A percentile compares a stretch with the other conserved stretches of the same genome.
Conservation (phyloP, 2,329 filamentous ascomycete genomes). For the Colletotrichum orchidophilum region DNA sequence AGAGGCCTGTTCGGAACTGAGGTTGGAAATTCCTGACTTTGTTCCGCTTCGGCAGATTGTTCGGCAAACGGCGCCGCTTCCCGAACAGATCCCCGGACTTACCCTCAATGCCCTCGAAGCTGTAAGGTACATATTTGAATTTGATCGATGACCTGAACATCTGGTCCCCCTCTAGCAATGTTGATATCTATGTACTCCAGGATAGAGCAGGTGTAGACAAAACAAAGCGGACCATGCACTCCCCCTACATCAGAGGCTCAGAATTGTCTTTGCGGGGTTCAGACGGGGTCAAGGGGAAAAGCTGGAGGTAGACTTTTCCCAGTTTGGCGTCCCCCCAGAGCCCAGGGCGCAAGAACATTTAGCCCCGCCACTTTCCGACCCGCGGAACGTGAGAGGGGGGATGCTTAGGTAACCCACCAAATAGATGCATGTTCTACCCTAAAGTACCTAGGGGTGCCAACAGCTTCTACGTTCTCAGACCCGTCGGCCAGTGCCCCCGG, state of each 20-base stretch:
- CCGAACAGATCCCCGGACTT: constrained; percentile 1
- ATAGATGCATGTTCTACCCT: not conserved
- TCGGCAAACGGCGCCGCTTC: constrained; percentile 29
- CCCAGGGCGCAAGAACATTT: constrained; percentile 31
- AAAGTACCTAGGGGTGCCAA: not conserved
- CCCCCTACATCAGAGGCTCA: not conserved
- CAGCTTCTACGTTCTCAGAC: not conserved
- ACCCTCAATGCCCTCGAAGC: not conserved
- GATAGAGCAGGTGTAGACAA: not conserved
- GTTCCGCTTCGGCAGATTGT: constrained; percentile 16
- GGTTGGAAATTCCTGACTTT: not conserved
- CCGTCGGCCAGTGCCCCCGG: not conserved
- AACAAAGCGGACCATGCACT: not conserved
- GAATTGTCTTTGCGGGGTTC: constrained; percentile 24
- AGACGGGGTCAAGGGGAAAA: constrained; percentile 13
- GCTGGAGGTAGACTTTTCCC: constrained; percentile 13
- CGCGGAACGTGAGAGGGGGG: constrained; percentile 25
- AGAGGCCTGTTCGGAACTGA: not conserved
- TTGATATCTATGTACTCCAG: not conserved
- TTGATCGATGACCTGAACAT: not conserved
- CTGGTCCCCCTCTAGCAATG: not conserved
- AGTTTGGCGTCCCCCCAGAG: constrained; percentile 4
- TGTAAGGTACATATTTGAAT: no score
- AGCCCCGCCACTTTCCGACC: constrained; percentile 34
- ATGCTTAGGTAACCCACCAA: not conserved